Percentiles rank a stretch among this genome's conserved stretches.
phyloP scores from a whole-genome alignment of 2,329 filamentous ascomycete species.

The Aspergillus persii region DNA sequence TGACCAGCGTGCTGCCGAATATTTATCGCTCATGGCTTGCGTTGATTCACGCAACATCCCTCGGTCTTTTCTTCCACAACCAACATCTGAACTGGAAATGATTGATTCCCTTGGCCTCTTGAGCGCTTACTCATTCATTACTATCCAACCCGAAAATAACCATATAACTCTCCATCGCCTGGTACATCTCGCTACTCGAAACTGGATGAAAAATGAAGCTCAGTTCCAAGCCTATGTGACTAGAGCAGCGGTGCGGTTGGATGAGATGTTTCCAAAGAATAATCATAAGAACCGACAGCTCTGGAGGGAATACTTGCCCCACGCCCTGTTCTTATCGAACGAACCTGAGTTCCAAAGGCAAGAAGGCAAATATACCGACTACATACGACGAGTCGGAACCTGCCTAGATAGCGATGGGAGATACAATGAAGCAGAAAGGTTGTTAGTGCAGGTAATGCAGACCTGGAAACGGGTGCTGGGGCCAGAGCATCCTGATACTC shows the following conservation, averaged over 20 bases:
- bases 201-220: conserved; percentile 21
- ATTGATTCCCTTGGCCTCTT: conserved; percentile 22
- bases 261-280: conserved; percentile 7
- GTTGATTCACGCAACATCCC: conserved; percentile 15
- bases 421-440: conserved; percentile 7
- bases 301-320: conserved; percentile 21
- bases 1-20: conserved; percentile 3
- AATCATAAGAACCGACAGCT: conserved; percentile 11
- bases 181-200: conserved; percentile 28
- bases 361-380: neutral
- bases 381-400: conserved; percentile 1
- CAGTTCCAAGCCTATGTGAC: neutral
- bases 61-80: conserved; percentile 18
- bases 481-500: conserved; percentile 4
- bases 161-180: conserved; percentile 29
- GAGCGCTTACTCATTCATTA: conserved; percentile 22
- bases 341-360: conserved; percentile 1
- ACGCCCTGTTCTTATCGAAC: conserved; percentile 9
- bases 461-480: conserved; percentile 14
- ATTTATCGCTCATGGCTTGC: conserved; percentile 17
- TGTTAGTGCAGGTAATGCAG: neutral
- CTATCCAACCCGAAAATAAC: neutral
- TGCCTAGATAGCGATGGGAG: conserved; percentile 16
- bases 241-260: conserved; percentile 4
- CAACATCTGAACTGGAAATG: neutral